Evolutionary conservation across 2,329 filamentous ascomycete genomes (phyloP).

Genomic region (Calonectria pauciramosa): DNA sequence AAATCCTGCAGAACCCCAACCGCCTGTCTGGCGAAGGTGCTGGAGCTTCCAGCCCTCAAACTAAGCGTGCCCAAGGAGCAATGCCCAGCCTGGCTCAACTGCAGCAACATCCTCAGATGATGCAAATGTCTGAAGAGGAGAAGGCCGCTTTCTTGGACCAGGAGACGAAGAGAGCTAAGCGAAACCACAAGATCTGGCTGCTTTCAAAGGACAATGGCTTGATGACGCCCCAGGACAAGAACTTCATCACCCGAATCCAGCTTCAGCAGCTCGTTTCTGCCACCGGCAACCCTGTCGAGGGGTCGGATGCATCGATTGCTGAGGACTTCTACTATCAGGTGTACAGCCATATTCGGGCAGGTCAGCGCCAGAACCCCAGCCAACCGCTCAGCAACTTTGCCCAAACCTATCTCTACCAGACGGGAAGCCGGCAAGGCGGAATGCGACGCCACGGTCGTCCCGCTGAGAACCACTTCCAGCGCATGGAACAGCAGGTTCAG

Average conservation of each 20-base stretch:
- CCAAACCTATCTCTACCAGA: slow-evolving; percentile 97
- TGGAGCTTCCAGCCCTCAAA: slow-evolving; percentile 55
- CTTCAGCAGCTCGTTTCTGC: slow-evolving; percentile 95
- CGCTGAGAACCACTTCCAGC: slow-evolving; percentile 96
- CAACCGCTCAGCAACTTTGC: slow-evolving; percentile 97
- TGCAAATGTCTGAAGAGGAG: slow-evolving; percentile 86
- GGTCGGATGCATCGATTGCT: slow-evolving; percentile 82
- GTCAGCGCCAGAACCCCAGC: slow-evolving; percentile 89
- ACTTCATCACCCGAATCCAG: slow-evolving; percentile 98
- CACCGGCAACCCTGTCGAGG: slow-evolving; percentile 88
- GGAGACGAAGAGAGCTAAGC: slow-evolving; percentile 94
- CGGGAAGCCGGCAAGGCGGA: slow-evolving; percentile 83
- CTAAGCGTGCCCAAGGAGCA: slow-evolving; percentile 67
- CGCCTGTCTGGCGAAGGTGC: slow-evolving; percentile 66
- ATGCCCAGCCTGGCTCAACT: slow-evolving; percentile 49
- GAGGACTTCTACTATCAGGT: slow-evolving; percentile 99
- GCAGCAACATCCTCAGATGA: slow-evolving; percentile 60
- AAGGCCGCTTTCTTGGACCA: slow-evolving; percentile 87
- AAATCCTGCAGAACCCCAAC: slow-evolving; percentile 86
- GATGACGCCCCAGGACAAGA: slow-evolving; percentile 99
- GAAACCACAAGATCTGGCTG: slow-evolving; percentile 97
- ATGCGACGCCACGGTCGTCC: slow-evolving; percentile 82
- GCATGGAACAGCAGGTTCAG: slow-evolving; percentile 99
- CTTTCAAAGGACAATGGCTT: slow-evolving; percentile 94
- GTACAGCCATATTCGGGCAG: slow-evolving; percentile 92